Evolutionary conservation across 2,329 filamentous ascomycete genomes (phyloP).

Genomic region (Rosellinia necatrix): DNA sequence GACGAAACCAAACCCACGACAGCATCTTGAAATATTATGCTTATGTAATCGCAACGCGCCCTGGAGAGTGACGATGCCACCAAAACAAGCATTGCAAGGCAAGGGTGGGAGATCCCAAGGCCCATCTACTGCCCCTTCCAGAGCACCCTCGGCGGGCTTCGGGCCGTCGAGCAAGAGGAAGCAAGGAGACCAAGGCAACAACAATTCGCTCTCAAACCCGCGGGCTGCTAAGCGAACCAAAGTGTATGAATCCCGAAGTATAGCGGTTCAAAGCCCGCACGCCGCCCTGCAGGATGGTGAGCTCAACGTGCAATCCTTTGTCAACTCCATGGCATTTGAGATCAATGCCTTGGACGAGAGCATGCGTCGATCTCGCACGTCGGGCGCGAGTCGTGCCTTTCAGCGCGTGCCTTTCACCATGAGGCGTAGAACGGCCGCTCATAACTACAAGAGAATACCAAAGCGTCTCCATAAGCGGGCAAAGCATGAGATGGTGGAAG

Average conservation of each 20-base stretch:
- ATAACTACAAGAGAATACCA: slow-evolving; percentile 91
- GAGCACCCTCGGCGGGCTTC: slow-evolving; percentile 8
- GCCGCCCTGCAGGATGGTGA: slow-evolving; percentile 70
- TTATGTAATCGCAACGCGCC: not conserved
- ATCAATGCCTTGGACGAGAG: slow-evolving; percentile 83
- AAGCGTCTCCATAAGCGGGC: slow-evolving; percentile 74
- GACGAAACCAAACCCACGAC: too few species aligned
- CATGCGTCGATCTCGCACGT: slow-evolving; percentile 73
- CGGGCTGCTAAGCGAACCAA: slow-evolving; percentile 51
- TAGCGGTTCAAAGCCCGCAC: slow-evolving; percentile 56
- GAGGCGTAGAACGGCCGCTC: slow-evolving; percentile 86
- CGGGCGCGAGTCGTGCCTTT: slow-evolving; percentile 73
- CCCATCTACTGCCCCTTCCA: not conserved
- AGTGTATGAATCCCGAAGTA: slow-evolving; percentile 52
- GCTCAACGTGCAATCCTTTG: slow-evolving; percentile 82
- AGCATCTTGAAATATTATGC: not conserved
- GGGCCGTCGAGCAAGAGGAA: slow-evolving; percentile 38
- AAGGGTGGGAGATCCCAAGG: slow-evolving; percentile 13
- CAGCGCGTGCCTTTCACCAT: slow-evolving; percentile 86
- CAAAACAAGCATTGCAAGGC: slow-evolving; percentile 24
- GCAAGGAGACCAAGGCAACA: slow-evolving; percentile 31
- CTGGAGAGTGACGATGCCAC: slow-evolving; percentile 27
- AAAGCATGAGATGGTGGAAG: slow-evolving; percentile 76
- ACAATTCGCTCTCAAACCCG: slow-evolving; percentile 35
- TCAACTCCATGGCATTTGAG: slow-evolving; percentile 85